These are phyloP conservation scores for Globisporangium heterothallicum DNA, from an alignment of 352 stramenopile genomes.

Conservation along the genomic window DNA sequence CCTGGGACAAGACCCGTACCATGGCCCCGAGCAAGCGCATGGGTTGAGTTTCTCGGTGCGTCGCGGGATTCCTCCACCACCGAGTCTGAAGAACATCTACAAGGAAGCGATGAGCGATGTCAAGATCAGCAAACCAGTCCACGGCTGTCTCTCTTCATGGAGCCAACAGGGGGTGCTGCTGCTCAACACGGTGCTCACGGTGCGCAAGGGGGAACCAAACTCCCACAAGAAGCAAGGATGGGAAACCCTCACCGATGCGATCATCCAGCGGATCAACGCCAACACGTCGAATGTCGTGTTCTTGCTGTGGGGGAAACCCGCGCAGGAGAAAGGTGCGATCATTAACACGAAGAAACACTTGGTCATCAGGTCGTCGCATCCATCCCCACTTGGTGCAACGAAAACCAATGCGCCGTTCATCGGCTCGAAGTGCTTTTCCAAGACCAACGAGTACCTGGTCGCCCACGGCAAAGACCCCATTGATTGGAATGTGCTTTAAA, in stretches of 20 bases:
- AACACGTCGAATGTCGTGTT: slow-evolving; percentile 92
- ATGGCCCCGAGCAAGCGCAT: slow-evolving; percentile 81
- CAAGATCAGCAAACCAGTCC: slow-evolving; percentile 57
- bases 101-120: slow-evolving; percentile 92
- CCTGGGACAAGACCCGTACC: slow-evolving; percentile 91
- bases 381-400: slow-evolving; percentile 93
- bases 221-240: slow-evolving; percentile 96
- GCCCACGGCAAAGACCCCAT: slow-evolving; percentile 77
- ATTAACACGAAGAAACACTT: slow-evolving; percentile 82
- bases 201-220: slow-evolving; percentile 88
- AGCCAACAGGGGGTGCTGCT: slow-evolving; percentile 95
- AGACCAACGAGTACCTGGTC: slow-evolving; percentile 73
- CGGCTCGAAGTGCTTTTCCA: slow-evolving; percentile 90
- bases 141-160: slow-evolving; percentile 93
- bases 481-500: slow-evolving; percentile 67
- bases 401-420: slow-evolving; percentile 96
- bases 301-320: slow-evolving; percentile 97
- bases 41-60: slow-evolving; percentile 90
- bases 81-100: slow-evolving; percentile 98
- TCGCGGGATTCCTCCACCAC: slow-evolving; percentile 85
- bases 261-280: slow-evolving; percentile 85
- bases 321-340: slow-evolving; percentile 73
- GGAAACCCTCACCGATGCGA: slow-evolving; percentile 96
- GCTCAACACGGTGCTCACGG: slow-evolving; percentile 97
- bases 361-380: slow-evolving; percentile 88